Percentiles rank a stretch among this genome's conserved stretches.
Evolutionary conservation across 345 rosid species (phyloP).

Genomic region (Gossypioides kirkii): DNA sequence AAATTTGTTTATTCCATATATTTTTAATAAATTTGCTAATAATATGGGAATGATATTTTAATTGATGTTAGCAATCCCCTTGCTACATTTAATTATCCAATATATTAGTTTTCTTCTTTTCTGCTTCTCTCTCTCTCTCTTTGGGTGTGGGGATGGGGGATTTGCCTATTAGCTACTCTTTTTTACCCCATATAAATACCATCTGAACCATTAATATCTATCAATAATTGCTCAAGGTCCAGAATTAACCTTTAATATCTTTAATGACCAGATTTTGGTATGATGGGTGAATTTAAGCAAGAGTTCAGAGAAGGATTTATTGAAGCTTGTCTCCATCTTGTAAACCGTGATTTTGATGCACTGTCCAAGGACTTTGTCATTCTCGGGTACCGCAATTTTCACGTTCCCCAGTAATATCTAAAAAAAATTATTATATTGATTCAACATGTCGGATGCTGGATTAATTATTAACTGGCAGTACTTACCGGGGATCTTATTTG

Average conservation of each 20-base stretch:
- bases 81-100: neutral
- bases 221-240: slow-evolving; percentile 12
- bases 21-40: neutral
- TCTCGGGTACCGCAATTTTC: slow-evolving; percentile 61
- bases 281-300: slow-evolving; percentile 97
- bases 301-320: slow-evolving; percentile 87
- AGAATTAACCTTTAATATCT: slow-evolving; percentile 29
- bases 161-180: neutral
- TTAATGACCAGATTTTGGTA: slow-evolving; percentile 77
- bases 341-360: slow-evolving; percentile 86
- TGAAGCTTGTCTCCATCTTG: slow-evolving; percentile 97
- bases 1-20: neutral
- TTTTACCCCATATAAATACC: neutral
- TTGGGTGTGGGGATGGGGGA: neutral
- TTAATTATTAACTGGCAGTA: slow-evolving; percentile 2
- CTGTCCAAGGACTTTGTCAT: slow-evolving; percentile 86
- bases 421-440: neutral
- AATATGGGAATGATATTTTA: neutral
- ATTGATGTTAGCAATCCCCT: neutral
- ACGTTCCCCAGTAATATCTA: slow-evolving; percentile 14
- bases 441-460: neutral
- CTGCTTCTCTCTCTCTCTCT: neutral
- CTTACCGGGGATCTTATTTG: neutral
- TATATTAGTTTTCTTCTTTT: neutral
- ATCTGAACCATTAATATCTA: slow-evolving; percentile 7